Percentiles rank a stretch among this genome's conserved stretches.
Evolutionary conservation across 2,329 filamentous ascomycete species (phyloP).

Genomic region (Hypoxylon sp.): DNA sequence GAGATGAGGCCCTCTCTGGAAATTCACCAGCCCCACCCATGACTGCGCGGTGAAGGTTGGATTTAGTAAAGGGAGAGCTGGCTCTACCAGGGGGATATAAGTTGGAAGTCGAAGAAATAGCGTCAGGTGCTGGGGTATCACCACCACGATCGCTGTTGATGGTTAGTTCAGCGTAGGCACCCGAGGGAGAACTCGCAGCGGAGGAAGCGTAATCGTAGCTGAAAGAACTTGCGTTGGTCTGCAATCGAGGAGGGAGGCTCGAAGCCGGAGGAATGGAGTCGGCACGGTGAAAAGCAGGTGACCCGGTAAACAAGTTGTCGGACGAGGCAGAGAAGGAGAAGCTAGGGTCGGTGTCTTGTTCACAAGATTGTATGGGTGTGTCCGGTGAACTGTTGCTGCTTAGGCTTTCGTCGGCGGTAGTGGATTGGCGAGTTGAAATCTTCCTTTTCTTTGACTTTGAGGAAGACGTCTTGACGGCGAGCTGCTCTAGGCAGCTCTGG

Average conservation of each 20-base stretch:
- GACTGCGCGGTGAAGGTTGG: slow-evolving; percentile 66
- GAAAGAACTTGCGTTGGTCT: slow-evolving; percentile 62
- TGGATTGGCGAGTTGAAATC: slow-evolving; percentile 67
- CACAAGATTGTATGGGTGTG: slow-evolving; percentile 67
- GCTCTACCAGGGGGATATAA: slow-evolving; percentile 58
- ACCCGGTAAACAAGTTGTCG: slow-evolving; percentile 56
- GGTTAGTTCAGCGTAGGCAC: slow-evolving; percentile 70
- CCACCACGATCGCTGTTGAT: slow-evolving; percentile 69
- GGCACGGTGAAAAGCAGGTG: slow-evolving; percentile 49
- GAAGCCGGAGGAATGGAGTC: slow-evolving; percentile 62
- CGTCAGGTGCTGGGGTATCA: slow-evolving; percentile 60
- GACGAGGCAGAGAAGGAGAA: slow-evolving; percentile 66
- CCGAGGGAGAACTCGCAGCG: slow-evolving; percentile 71
- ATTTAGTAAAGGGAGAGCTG: slow-evolving; percentile 67
- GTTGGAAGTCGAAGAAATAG: slow-evolving; percentile 57
- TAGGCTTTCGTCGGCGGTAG: slow-evolving; percentile 59
- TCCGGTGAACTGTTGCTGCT: slow-evolving; percentile 58
- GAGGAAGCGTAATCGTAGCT: slow-evolving; percentile 68
- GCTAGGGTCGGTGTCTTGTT: slow-evolving; percentile 64
- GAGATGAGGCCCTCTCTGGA: slow-evolving; percentile 74
- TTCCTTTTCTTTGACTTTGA: slow-evolving; percentile 82
- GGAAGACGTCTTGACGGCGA: slow-evolving; percentile 80
- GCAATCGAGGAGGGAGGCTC: slow-evolving; percentile 67
- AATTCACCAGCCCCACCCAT: slow-evolving; percentile 73
- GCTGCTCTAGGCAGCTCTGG: slow-evolving; percentile 75